phyloP scores from a whole-genome alignment of 2,329 filamentous ascomycete genomes.

The Talaromyces albobiverticillius region DNA sequence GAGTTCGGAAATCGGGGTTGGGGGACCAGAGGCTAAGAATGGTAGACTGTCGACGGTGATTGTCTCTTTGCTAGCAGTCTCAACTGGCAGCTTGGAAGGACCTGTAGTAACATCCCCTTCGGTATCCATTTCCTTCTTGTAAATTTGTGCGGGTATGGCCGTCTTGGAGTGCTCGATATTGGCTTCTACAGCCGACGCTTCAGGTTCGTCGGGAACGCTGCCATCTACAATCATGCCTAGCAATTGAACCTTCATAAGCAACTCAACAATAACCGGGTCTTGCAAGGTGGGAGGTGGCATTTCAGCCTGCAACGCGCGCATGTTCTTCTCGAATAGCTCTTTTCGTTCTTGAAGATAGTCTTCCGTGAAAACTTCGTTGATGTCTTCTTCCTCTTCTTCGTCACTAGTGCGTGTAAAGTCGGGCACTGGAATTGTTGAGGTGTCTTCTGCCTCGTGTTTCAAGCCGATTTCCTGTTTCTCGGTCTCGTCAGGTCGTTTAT shows the following conservation, averaged over 20 bases:
- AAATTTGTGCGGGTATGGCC: conserved; percentile 11
- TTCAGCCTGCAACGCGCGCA: conserved; percentile 40
- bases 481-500: conserved; percentile 21
- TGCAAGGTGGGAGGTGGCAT: conserved; percentile 42
- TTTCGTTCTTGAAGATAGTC: conserved; percentile 47
- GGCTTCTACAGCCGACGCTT: conserved; percentile 22
- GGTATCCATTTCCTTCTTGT: conserved; percentile 22
- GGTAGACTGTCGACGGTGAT: conserved; percentile 45
- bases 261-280: conserved; percentile 39
- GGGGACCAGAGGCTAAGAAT: conserved; percentile 42
- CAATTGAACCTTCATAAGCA: conserved; percentile 44
- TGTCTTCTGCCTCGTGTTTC: background rate
- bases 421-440: conserved; percentile 23
- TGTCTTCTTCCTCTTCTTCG: conserved; percentile 49
- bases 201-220: conserved; percentile 25
- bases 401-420: conserved; percentile 36
- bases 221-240: conserved; percentile 42
- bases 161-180: conserved; percentile 18
- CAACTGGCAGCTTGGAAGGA: conserved; percentile 13
- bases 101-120: conserved; percentile 15
- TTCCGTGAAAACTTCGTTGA: conserved; percentile 46
- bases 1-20: conserved; percentile 44
- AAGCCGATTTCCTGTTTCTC: conserved; percentile 1
- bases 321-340: conserved; percentile 43
- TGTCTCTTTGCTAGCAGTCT: conserved; percentile 20